Base-by-base conservation (phyloP, 768 basidiomycete genomes). In the Suillus ampliporus region DNA sequence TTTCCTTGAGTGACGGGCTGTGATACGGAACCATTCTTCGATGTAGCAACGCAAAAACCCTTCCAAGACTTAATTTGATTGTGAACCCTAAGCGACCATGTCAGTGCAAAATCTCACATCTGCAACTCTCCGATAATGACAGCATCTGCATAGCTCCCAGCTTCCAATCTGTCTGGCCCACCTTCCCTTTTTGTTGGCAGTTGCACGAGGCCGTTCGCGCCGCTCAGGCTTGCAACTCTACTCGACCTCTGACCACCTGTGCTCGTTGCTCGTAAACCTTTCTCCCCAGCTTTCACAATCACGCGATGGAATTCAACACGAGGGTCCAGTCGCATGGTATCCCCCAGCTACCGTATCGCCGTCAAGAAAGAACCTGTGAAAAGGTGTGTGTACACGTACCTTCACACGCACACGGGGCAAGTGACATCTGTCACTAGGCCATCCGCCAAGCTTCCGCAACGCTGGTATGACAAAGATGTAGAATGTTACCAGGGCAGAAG, bases 221-320 rank as follows among this genome's bases (percentile, higher is more conserved):
- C 89, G 46, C 83, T 87, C 54, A 97, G 69, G 67, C 93, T 95
- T 14, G 89, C 89, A 5, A 90, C 89, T 26, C 92, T 81, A 69
- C 90, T 92, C 19, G 93, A 94, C 7, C 94, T 80, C 72, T 97
- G 95, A 0, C 93, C 92, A 26, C 95, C 94, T 0, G 94, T 96
- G 60, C 89, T 94, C 66, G 80, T 84, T 2, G 92, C 94, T 60
- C 80, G 80, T 59, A 93, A 78, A 9, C 83, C 83, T 34, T 75
- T 73, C 5, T 69, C 58, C 0, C 67, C 65, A 1, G 81, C 77
- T n/a, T 76, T 76, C 43, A 95, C 80, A 17, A 86, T 67, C 4
- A 89, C 93, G 6, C 94, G 89, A 73, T 96, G 94, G 74, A 92
- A 95, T 69, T 95, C 94, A 1, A 86, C 85, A 11, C 94, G 83